Conservation (phyloP, 192 early-diverging fungal species). For the Coemansia sp. region DNA sequence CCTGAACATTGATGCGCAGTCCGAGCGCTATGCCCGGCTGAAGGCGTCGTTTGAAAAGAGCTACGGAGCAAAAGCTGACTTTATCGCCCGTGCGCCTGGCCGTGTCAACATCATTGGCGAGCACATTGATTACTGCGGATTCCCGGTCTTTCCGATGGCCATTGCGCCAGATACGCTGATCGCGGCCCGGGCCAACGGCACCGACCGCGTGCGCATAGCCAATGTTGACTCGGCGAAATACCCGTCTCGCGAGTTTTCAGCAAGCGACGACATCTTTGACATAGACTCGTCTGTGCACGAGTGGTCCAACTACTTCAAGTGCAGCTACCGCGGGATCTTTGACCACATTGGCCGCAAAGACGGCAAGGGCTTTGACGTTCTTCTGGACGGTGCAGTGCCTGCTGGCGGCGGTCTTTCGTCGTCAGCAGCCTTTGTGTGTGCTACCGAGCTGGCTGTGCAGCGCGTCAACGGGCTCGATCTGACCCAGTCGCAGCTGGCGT, state of each 20-base stretch:
- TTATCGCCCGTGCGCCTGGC: slow-evolving; percentile 86
- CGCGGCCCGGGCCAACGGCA: slow-evolving; percentile 34
- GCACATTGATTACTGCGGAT: slow-evolving; percentile 95
- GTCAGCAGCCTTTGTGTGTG: slow-evolving; percentile 85
- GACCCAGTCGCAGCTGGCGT: slow-evolving; percentile 46
- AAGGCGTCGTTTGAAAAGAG: slow-evolving; percentile 51
- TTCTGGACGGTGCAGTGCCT: slow-evolving; percentile 83
- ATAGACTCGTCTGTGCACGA: slow-evolving; percentile 71
- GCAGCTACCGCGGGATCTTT: slow-evolving; percentile 64
- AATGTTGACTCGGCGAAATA: slow-evolving; percentile 34
- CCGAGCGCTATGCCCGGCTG: slow-evolving; percentile 59
- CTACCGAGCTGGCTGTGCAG: slow-evolving; percentile 69
- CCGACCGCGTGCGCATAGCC: slow-evolving; percentile 23
- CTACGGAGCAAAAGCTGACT: slow-evolving; percentile 67
- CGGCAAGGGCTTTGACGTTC: slow-evolving; percentile 58
- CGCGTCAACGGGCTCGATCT: slow-evolving; percentile 26
- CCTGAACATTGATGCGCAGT: slow-evolving; percentile 17
- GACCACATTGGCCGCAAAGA: slow-evolving; percentile 35
- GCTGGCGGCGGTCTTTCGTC: slow-evolving; percentile 87
- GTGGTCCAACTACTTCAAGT: slow-evolving; percentile 94
- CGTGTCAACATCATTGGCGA: slow-evolving; percentile 98
- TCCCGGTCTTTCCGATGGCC: slow-evolving; percentile 94
- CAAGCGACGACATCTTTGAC: slow-evolving; percentile 49
- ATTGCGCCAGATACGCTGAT: slow-evolving; percentile 65
- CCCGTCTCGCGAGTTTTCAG: slow-evolving; percentile 27